Evolutionary conservation across 345 rosid species (phyloP).

Genomic region (Populus nigra): DNA sequence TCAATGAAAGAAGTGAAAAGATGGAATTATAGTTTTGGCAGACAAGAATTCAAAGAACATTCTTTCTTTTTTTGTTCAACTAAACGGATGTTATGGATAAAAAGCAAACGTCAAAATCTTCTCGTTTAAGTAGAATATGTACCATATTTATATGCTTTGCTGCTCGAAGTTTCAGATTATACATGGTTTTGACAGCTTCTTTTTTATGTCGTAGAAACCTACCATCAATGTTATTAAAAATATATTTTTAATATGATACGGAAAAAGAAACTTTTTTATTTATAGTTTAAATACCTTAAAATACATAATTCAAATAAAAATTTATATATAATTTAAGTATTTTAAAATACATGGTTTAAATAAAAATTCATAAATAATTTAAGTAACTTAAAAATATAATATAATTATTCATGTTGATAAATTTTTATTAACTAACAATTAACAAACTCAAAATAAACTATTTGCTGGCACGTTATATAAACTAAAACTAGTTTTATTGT

Average conservation of each 20-base stretch:
- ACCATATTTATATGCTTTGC: conserved; percentile 13
- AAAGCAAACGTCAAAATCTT: conserved; percentile 2
- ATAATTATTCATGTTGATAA: no score
- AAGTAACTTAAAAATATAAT: no score
- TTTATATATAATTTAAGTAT: fast-evolving
- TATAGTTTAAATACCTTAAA: no score
- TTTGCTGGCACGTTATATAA: fast-evolving
- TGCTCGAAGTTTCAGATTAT: not conserved
- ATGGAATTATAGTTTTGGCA: conserved; percentile 1
- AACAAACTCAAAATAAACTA: no score
- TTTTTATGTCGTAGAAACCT: not conserved
- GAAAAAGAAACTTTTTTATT: no score
- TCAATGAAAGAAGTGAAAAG: not conserved
- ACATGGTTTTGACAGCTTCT: not conserved
- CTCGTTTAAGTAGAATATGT: conserved; percentile 15
- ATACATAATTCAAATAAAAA: no score
- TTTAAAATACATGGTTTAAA: no score
- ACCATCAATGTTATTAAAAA: not conserved
- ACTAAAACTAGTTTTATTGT: fast-evolving
- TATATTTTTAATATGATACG: no score
- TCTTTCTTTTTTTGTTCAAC: conserved; percentile 4
- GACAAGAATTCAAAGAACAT: not conserved
- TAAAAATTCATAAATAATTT: no score
- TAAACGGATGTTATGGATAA: conserved; percentile 10
- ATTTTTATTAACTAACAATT: no score